Base-by-base conservation (phyloP, 495 filamentous ascomycete species). In the Alectoria sarmentosa region DNA sequence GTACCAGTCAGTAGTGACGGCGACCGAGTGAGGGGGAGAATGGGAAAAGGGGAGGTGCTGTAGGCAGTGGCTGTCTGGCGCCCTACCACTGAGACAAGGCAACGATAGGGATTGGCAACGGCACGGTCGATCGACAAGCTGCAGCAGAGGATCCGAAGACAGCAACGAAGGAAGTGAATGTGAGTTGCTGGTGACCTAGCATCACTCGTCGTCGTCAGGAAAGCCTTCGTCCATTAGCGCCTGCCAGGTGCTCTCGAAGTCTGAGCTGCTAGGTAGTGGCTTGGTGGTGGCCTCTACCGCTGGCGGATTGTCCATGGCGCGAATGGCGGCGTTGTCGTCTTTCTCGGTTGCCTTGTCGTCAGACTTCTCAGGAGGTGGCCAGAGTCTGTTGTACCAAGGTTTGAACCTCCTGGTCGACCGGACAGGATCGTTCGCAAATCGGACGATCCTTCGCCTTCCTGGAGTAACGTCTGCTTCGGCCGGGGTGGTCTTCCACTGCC, bases 81-180 rank as follows among this genome's bases (percentile, higher is more conserved):
- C 49, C 61, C 52, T 41, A 55, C 61, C 61, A 34, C 61, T 57
- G 61, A 63, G 26, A 55, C 26, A 63, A 63, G 61, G 61, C 13
- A 52, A 30, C 23, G 46, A 49, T 49, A 23, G 46, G 3, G 21
- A 49, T 23, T n/a, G 21, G 21, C 23, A 30, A 52, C 49, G 49
- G 49, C 6, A 32, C 49, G 15, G 28, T 54, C 48, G 23, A 55
- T 15, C 28, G 21, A 32, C 28, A 9, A 55, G 52, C 52, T 21
- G 17, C 6, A 34, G 52, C 34, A 28, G 17, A 55, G 28, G 52
- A 54, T 17, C 28, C 10, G 19, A 54, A 5, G 48, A 52, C 23
- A 23, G 23, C 46, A 26, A 26, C 9, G 46, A 49, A 55, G 60
- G 60, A 30, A 6, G 52, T 41, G 60, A 28, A 19, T 26, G 37